Conservation (phyloP, 441 rosid species). For the Populus hybrid region DNA sequence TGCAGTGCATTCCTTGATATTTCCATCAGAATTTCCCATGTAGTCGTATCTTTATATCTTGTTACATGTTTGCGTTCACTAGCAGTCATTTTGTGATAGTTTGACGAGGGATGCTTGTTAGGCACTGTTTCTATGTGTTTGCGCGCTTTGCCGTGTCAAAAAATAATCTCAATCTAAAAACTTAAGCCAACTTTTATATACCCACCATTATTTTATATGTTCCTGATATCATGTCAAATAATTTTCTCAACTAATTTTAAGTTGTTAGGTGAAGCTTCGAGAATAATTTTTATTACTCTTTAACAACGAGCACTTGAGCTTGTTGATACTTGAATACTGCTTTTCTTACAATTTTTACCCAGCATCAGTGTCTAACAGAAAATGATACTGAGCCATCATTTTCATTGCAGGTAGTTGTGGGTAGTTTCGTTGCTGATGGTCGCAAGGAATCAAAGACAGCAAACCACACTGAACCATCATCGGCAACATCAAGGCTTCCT, state of each 20-base stretch:
- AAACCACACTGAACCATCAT: slow-evolving; percentile 33
- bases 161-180: too few relatives aligned
- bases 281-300: background rate
- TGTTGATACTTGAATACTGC: background rate
- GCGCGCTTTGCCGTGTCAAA: background rate
- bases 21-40: background rate
- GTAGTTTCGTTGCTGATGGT: slow-evolving; percentile 65
- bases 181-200: background rate
- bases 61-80: background rate
- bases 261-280: background rate
- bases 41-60: background rate
- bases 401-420: slow-evolving; percentile 59
- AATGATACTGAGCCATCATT: slow-evolving; percentile 5
- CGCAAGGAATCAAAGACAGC: slow-evolving; percentile 46
- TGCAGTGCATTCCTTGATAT: background rate
- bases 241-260: background rate
- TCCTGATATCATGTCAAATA: background rate
- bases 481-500: slow-evolving; percentile 31
- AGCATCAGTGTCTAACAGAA: background rate
- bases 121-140: background rate
- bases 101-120: background rate
- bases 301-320: background rate
- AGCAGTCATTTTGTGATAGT: background rate
- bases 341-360: background rate
- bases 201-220: background rate